phyloP scores from a whole-genome alignment of 805 yeast species.

The Yarrowia sp. region DNA sequence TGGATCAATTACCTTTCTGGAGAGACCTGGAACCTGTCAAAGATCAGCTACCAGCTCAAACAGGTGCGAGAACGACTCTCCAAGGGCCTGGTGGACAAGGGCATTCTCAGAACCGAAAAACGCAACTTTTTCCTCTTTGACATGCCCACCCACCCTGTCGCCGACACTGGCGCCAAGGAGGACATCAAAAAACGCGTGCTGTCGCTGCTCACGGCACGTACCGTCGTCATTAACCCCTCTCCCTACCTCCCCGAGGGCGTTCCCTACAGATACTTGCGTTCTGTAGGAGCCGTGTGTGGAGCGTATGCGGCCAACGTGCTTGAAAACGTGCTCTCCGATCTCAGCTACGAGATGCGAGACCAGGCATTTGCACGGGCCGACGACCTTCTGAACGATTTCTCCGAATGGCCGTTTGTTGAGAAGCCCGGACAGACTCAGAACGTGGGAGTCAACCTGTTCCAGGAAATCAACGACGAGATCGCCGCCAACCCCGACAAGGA shows the following conservation, averaged over 20 bases:
- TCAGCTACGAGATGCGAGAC: slow-evolving; percentile 86
- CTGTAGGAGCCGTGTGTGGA: slow-evolving; percentile 80
- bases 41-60: slow-evolving; percentile 90
- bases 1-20: slow-evolving; percentile 93
- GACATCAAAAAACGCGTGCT: slow-evolving; percentile 71
- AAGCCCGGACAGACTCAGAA: slow-evolving; percentile 49
- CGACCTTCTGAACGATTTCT: slow-evolving; percentile 74
- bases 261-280: slow-evolving; percentile 68
- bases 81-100: slow-evolving; percentile 96
- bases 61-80: slow-evolving; percentile 96
- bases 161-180: slow-evolving; percentile 82
- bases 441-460: slow-evolving; percentile 66
- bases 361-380: slow-evolving; percentile 93
- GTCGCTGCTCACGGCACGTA: slow-evolving; percentile 67
- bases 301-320: slow-evolving; percentile 95
- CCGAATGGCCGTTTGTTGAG: slow-evolving; percentile 78
- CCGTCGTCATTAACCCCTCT: slow-evolving; percentile 53
- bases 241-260: slow-evolving; percentile 68
- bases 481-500: slow-evolving; percentile 52
- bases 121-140: slow-evolving; percentile 92
- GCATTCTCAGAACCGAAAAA: slow-evolving; percentile 91
- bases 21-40: slow-evolving; percentile 96
- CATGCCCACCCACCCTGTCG: slow-evolving; percentile 98
- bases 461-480: slow-evolving; percentile 49
- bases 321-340: slow-evolving; percentile 72